Base-by-base conservation (phyloP, 2,329 filamentous ascomycete genomes). In the Mycosphaerelloides madeirae region DNA sequence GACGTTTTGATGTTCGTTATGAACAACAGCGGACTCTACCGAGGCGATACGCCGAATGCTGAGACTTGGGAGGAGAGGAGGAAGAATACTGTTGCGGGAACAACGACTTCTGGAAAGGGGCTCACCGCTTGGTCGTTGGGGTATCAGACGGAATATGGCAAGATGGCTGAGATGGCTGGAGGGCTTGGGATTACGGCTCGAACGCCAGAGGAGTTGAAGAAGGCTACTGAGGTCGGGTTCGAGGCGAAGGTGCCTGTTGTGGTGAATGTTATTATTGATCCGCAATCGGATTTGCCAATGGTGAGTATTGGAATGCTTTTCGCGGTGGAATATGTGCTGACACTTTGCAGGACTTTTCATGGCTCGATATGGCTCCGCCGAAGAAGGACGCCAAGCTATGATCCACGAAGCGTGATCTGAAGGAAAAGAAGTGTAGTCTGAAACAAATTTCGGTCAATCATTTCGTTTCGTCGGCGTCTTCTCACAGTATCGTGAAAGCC, bases 71-170 rank as follows among this genome's bases (percentile, higher is more conserved):
- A 67, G n/a, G 49, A 61, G 19, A 63, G 72, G 44, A 73, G 73
- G 43, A 56, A 61, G 41, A 68, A 69, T 35, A 74, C 67, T 1
- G 53, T 61, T 3, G 51, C 49, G 4, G 63, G 66, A 11, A 56
- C 46, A 40, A 57, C 49, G 43, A 64, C 41, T 52, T 61, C 48
- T 58, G 66, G 12, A 58, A 77, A 41, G 61, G 75, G 43, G 70
- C 70, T 46, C 72, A 74, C 8, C 73, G 72, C 61, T 56, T 80
- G 28, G 57, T 54, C 53, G n/a, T 52, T 61, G 6, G 68, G 74
- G 1, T 79, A 73, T 53, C 73, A 79, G 58, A 76, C 75, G 0
- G 62, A 69, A 13, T 81, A 80, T 56, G 71, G 80, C 56, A 74
- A 73, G 54, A 59, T 80, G 31, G 75, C 75, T 2, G 69, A 75